Evolutionary conservation across 2,329 filamentous ascomycete genomes (phyloP), one percentile per base, ranked within the genome.

Genomic region (Didymella keratinophila): DNA sequence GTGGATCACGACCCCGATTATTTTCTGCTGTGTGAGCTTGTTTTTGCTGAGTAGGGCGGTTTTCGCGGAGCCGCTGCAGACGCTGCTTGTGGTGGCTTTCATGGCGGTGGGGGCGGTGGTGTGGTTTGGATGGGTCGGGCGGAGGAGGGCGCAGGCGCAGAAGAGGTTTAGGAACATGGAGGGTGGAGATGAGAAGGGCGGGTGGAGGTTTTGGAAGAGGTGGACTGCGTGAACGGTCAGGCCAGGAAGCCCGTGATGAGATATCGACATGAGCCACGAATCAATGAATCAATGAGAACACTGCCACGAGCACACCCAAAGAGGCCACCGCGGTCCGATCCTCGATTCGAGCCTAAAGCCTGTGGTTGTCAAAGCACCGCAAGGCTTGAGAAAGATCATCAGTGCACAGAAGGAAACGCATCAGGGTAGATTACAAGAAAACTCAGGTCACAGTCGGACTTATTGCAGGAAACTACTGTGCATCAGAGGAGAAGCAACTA

Each of bases 21-120:
- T 97, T 56, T 99, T 99, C 76, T 99, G 95, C 84, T 99, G 95
- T 73, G 95, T 99, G 37, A 96, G 92, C 74, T 78, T 99, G 64
- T 99, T 99, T 74, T 78, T 99, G 64, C 85, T 99, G 41, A 93
- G 88, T 71, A 84, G 95, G 49, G 93, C 93, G 3, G 88, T 98
- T 14, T 95, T 99, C 73, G 90, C 93, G 14, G 89, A 97, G 78
- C 95, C 95, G 4, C 69, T 96, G 50, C 93, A 99, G 82, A 97
- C 94, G 0, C 75, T 97, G 23, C 86, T 94, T 21, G 95, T 99
- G 8, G 81, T 97, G 6, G 88, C 81, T 0, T 99, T 98, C 71
- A 91, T 97, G 59, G 81, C 89, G 4, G 89, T 87, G 0, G 95
- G 95, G 1, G 82, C 98, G 36, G 91, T 93, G 0, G 86, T 98